Conservation (phyloP, 768 basidiomycete species). For the Pilatotrama ljubarskyi region DNA sequence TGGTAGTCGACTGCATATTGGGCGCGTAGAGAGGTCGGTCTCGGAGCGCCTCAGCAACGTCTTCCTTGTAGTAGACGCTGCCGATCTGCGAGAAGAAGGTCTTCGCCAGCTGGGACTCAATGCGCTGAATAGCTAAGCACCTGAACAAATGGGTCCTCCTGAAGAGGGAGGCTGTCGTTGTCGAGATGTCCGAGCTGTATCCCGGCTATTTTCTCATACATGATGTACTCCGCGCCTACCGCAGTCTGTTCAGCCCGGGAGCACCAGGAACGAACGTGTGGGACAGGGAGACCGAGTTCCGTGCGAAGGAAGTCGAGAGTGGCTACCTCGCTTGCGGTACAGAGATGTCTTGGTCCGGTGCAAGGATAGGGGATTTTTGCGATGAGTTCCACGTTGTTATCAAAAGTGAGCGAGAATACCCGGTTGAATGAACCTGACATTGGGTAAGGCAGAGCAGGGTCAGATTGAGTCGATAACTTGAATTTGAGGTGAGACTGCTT, state of each 20-base stretch:
- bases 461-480: no score
- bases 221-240: conserved; percentile 46
- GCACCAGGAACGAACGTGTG: conserved; percentile 42
- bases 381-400: conserved; percentile 38
- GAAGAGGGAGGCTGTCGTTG: not conserved
- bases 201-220: conserved; percentile 41
- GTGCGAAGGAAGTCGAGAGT: conserved; percentile 44
- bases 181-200: conserved; percentile 1
- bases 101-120: not conserved
- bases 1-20: not conserved
- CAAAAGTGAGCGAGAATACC: conserved; percentile 42
- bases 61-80: conserved; percentile 23
- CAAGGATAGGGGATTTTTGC: conserved; percentile 44
- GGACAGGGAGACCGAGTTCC: conserved; percentile 40
- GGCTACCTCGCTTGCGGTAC: conserved; percentile 48
- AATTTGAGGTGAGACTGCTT: no score
- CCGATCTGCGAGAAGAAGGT: conserved; percentile 21
- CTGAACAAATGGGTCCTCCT: not conserved
- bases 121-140: not conserved
- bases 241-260: conserved; percentile 35
- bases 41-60: conserved; percentile 12
- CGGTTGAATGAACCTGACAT: conserved; percentile 40
- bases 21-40: conserved; percentile 11
- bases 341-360: conserved; percentile 38
- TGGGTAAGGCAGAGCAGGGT: not conserved